Percentiles rank a stretch among this genome's conserved stretches.
phyloP scores from a whole-genome alignment of 139 green algal species.

The Volvox reticuliferus region DNA sequence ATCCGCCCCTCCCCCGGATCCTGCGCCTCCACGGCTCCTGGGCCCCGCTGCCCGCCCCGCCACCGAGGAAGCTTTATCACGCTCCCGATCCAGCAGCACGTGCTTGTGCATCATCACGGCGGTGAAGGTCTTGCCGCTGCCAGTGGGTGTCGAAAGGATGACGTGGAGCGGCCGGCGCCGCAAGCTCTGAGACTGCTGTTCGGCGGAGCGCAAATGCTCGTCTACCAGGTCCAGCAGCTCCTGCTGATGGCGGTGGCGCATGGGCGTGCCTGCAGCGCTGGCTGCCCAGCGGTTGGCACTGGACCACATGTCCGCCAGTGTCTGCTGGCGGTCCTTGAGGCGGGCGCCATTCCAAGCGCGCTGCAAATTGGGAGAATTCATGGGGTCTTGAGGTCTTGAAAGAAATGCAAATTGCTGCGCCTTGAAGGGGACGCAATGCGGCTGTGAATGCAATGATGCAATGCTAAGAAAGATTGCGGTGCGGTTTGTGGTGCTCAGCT shows the following conservation, averaged over 20 bases:
- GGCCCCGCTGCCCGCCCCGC: not conserved
- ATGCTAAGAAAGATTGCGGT: no score
- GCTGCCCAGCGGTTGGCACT: constrained; percentile 28
- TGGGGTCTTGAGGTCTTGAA: no score
- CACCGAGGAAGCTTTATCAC: not conserved
- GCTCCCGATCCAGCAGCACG: constrained; percentile 38
- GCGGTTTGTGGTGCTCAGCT: no score
- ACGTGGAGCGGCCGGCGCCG: constrained; percentile 40
- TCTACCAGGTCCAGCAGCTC: constrained; percentile 61
- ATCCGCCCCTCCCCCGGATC: not conserved
- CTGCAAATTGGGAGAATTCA: not conserved
- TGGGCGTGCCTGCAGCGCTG: constrained; percentile 26
- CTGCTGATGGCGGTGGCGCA: constrained; percentile 67
- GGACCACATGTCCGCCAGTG: constrained; percentile 41
- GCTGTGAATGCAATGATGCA: no score
- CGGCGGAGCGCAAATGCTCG: constrained; percentile 38
- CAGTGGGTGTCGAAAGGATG: constrained; percentile 66
- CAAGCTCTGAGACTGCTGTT: not conserved
- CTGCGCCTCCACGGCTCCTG: not conserved
- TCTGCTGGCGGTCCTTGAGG: not conserved
- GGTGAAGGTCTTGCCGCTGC: constrained; percentile 71
- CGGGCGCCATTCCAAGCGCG: not conserved
- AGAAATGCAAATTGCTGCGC: no score
- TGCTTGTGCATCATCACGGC: constrained; percentile 68
- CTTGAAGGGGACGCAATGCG: no score